Evolutionary conservation across 2,329 filamentous ascomycete species (phyloP), one percentile per base, ranked within the genome.

Genomic region (Beauveria rudraprayagi): DNA sequence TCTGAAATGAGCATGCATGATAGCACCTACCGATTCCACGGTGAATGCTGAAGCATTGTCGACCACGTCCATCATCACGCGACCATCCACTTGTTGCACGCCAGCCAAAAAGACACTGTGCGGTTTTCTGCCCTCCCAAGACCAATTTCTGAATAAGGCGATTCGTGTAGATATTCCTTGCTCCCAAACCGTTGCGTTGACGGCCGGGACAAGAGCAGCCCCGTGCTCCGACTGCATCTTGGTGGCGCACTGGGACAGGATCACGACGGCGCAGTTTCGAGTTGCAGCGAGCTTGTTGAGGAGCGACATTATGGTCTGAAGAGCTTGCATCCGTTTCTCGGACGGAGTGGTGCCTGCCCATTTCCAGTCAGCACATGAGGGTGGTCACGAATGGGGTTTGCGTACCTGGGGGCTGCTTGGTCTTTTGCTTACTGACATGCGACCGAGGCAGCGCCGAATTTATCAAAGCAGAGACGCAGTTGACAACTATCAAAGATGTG

Each of bases 231-330:
- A 78, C 64, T 88, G 86, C 75, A 95, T 87, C 66, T 87, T 89
- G n/a, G 91, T 95, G 47, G 87, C 88, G 62, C 89, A 91, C 70
- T 95, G 92, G 43, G 87, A 91, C 54, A 92, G 80, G 22, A 94
- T 72, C 3, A 96, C 77, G 47, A 96, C 79, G 26, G 91, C 89
- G 57, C 92, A 79, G 67, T 90, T 83, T 65, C 84, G 83, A 34
- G 87, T 83, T 11, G 88, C 85, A 5, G 92, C 91, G 11, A 96
- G 80, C 67, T 88, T 92, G 63, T 88, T 83, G 11, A 97, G 75
- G 4, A 87, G 83, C 61, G 83, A 86, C 63, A 91, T 84, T 30
- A 96, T 80, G 61, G 78, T 79, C 67, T 86, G 83, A 7, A 87
- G 73, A 59, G 77, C 78, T 68, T 81, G 82, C 14, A 80, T 70